Evolutionary conservation across 2,329 filamentous ascomycete species (phyloP).

Genomic region (Nigrospora sphaerica): DNA sequence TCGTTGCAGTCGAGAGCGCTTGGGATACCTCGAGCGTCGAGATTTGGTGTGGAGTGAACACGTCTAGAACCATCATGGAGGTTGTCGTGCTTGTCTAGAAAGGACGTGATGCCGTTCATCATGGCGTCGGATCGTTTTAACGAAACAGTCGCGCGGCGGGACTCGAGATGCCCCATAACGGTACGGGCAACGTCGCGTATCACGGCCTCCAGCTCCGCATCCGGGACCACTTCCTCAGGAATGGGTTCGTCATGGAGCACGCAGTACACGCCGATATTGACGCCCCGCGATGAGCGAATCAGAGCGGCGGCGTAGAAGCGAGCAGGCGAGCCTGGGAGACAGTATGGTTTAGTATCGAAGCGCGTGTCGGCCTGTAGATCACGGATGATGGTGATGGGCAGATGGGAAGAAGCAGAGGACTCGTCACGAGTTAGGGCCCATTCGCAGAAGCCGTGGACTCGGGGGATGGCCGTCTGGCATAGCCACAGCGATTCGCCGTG

Average conservation of each 20-base stretch:
- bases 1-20: conserved; percentile 9
- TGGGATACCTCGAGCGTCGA: conserved; percentile 7
- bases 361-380: conserved; percentile 23
- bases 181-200: background rate
- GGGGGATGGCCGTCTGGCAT: conserved; percentile 20
- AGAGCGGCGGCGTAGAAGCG: conserved; percentile 8
- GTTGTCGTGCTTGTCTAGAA: conserved; percentile 8
- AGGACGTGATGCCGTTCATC: conserved; percentile 8
- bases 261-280: conserved; percentile 9
- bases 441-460: conserved; percentile 20
- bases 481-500: conserved; percentile 11
- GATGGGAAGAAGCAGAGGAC: conserved; percentile 9
- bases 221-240: background rate
- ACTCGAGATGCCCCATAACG: conserved; percentile 6
- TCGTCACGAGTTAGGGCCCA: background rate
- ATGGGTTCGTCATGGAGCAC: conserved; percentile 4
- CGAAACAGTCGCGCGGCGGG: background rate
- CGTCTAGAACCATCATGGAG: background rate
- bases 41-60: conserved; percentile 1
- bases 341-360: conserved; percentile 16
- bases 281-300: conserved; percentile 3
- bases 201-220: background rate
- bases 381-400: conserved; percentile 25
- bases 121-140: conserved; percentile 8
- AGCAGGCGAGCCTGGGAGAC: background rate